Base-by-base conservation (phyloP, 495 filamentous ascomycete genomes). In the Annulohypoxylon moriforme region DNA sequence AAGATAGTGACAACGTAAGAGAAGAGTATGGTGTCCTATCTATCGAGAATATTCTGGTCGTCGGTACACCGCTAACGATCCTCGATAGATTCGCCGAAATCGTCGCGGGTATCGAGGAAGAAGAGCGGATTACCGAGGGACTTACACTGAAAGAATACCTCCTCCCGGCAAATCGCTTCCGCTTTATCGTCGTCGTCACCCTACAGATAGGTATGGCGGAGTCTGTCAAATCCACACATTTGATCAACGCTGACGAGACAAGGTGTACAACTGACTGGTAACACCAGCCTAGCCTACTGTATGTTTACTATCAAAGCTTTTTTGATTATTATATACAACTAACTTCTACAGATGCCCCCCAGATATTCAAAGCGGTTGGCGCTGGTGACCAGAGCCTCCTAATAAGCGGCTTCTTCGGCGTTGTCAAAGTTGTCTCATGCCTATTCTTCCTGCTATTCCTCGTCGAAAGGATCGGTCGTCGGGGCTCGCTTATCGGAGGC, bases 271-370 rank as follows among this genome's bases (percentile, higher is more conserved):
- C 68, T 85, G 4, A 84, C 84, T 8, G 82, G 84, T 7, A 85
- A 85, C 27, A 86, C 83, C 11, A 83, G 81, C 0, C 71, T 85
- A 18, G 84, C 84, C 0, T 85, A 86, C 74, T 85, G 75, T 75
- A 60, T 56, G 75, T 66, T 50, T 5, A 60, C 42, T 25, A 0
- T 14, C 24, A 0, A 14, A 7, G 16, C 11, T 27, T 50, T 5
- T 10, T 0, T 46, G 9, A 22, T 14, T 1, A 3, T n/a, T 11
- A 2, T 11, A 36, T 25, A 40, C 22, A 2, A 16, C 40, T 63
- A 82, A 68, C 27, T 33, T 22, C 14, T 38, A 11, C 13, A 72
- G 58, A 71, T 50, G 82, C 83, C 6, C 83, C 84, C 0, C 82
- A 85, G 60, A 80, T 85, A 67, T 85, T 86, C 76, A 78, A 80